These are phyloP conservation scores for Trichoderma afroharzianum DNA, from an alignment of 2,329 filamentous ascomycete genomes.

Conservation along the genomic window DNA sequence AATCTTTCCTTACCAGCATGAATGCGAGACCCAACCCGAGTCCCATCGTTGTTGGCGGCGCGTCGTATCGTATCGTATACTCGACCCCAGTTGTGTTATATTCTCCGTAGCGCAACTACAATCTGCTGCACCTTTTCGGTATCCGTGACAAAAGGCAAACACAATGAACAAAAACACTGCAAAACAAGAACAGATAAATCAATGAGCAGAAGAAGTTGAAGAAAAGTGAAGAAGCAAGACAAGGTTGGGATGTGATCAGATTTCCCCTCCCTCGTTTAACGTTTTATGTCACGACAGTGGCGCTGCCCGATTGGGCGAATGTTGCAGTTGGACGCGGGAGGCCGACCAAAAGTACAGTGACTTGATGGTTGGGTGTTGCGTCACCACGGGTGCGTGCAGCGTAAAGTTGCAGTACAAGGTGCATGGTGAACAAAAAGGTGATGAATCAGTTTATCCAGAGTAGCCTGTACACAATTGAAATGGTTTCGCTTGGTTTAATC, in stretches of 20 bases:
- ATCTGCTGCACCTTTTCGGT: neutral
- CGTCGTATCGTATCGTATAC: neutral
- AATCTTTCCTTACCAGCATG: conserved; percentile 27
- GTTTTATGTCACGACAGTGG: conserved; percentile 3
- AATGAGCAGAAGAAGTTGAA: neutral
- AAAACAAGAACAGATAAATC: neutral
- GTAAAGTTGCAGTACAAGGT: neutral
- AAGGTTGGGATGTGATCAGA: neutral
- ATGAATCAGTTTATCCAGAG: neutral
- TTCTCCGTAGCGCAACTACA: neutral
- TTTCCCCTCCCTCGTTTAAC: neutral
- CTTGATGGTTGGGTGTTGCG: neutral
- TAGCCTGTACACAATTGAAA: neutral
- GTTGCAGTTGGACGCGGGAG: neutral
- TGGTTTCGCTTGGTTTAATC: neutral
- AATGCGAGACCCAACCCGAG: conserved; percentile 30
- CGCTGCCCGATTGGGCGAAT: conserved; percentile 8
- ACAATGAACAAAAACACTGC: neutral
- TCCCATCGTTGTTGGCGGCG: neutral
- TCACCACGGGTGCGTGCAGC: neutral
- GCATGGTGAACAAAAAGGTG: neutral
- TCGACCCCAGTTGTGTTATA: neutral
- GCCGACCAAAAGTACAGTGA: neutral
- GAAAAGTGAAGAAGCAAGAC: neutral
- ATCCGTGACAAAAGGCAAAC: neutral